A percentile compares a stretch with the other conserved stretches of the same genome.
Conservation (phyloP, 768 basidiomycete genomes). For the Kwoniella pini region DNA sequence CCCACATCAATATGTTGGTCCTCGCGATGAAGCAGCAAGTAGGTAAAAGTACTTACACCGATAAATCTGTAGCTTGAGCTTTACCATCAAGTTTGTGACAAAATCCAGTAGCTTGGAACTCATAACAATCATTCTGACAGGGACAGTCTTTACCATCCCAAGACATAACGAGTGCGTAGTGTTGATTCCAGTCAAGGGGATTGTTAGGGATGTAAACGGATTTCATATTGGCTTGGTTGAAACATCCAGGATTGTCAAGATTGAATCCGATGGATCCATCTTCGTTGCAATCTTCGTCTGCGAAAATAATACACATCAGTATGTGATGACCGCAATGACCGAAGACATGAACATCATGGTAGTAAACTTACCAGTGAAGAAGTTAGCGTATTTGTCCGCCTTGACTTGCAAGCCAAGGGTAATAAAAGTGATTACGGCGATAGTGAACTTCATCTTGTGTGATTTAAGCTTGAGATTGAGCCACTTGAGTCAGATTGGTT, state of each 20-base stretch:
- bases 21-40: not conserved
- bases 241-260: slow-evolving; percentile 12
- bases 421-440: slow-evolving; percentile 4
- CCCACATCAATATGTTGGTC: too few species aligned
- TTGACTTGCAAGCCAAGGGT: slow-evolving; percentile 6
- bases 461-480: not conserved
- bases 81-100: slow-evolving; percentile 5
- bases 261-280: slow-evolving; percentile 18
- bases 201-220: slow-evolving; percentile 20
- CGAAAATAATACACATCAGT: not conserved
- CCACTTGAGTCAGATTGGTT: too few species aligned
- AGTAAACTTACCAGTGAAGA: slow-evolving; percentile 24
- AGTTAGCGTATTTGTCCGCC: slow-evolving; percentile 26
- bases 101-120: slow-evolving; percentile 13
- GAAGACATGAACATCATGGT: too few species aligned
- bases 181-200: slow-evolving; percentile 6
- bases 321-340: not conserved
- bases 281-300: slow-evolving; percentile 20
- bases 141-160: not conserved
- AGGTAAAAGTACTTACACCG: slow-evolving; percentile 5
- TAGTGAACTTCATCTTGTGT: slow-evolving; percentile 15
- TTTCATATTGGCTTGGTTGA: slow-evolving; percentile 3
- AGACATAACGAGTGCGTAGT: slow-evolving; percentile 5
- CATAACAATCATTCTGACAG: slow-evolving; percentile 2
- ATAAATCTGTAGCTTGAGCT: slow-evolving; percentile 11